Percentiles rank a stretch among this genome's conserved stretches.
phyloP scores from a whole-genome alignment of 306 rosid species.

The Benincasa hispida region DNA sequence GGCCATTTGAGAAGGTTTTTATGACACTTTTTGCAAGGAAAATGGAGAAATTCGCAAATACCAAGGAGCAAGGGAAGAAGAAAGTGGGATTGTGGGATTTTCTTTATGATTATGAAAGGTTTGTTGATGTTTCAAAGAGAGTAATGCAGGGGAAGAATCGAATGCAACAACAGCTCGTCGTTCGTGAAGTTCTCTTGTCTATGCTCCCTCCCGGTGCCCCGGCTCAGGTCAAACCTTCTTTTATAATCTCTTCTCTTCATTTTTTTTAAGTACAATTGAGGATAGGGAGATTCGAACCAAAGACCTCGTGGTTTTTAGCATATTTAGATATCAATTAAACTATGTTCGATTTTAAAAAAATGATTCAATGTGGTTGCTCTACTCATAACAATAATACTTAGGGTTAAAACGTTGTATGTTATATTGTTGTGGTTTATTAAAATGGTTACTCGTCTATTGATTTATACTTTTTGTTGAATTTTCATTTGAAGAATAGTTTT shows the following conservation, averaged over 20 bases:
- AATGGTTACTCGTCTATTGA: no score
- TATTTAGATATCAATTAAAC: no score
- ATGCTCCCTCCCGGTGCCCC: constrained; percentile 99
- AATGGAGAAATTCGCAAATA: constrained; percentile 54
- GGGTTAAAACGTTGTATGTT: neutral
- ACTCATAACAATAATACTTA: neutral
- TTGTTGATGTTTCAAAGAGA: constrained; percentile 69
- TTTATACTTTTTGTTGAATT: no score
- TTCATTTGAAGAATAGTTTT: no score
- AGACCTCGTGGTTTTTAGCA: no score
- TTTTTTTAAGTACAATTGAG: no score
- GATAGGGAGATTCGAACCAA: no score
- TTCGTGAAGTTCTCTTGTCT: constrained; percentile 74
- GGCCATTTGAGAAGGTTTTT: constrained; percentile 59
- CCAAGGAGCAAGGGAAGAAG: neutral
- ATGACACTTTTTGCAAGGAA: constrained; percentile 70
- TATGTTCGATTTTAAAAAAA: no score
- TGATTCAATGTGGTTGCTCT: neutral
- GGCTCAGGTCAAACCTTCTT: constrained; percentile 47
- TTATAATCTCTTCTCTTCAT: neutral
- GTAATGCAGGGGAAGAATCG: constrained; percentile 85
- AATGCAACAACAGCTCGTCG: constrained; percentile 68
- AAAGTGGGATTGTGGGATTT: constrained; percentile 28
- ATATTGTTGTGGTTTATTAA: no score
- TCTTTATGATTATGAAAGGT: constrained; percentile 48